Conservation (phyloP, 2,329 filamentous ascomycete genomes). For the Trematosphaeria pertusa region DNA sequence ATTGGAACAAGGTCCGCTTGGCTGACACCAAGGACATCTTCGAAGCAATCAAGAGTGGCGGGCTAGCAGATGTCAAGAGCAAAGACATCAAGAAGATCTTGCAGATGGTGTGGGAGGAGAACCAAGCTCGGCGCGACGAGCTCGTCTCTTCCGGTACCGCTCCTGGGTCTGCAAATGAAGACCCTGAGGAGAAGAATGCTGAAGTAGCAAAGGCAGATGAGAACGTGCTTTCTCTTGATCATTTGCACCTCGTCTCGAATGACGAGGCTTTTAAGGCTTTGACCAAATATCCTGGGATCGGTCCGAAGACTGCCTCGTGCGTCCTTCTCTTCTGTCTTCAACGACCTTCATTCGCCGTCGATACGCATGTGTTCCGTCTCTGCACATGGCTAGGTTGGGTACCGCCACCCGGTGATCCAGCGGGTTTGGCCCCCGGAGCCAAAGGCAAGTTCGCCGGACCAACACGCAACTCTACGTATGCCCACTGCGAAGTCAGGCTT, state of each 20-base stretch:
- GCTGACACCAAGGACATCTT: constrained; percentile 68
- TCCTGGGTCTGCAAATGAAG: constrained; percentile 54
- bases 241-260: constrained; percentile 62
- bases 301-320: constrained; percentile 71
- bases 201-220: constrained; percentile 65
- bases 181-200: constrained; percentile 59
- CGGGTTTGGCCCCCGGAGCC: constrained; percentile 36
- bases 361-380: constrained; percentile 71
- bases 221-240: constrained; percentile 69
- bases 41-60: constrained; percentile 73
- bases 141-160: constrained; percentile 49
- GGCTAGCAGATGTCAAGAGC: constrained; percentile 73
- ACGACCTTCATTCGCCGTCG: constrained; percentile 68
- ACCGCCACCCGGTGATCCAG: constrained; percentile 51
- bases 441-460: constrained; percentile 54
- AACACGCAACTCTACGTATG: constrained; percentile 61
- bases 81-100: constrained; percentile 76
- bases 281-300: constrained; percentile 67
- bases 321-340: constrained; percentile 70
- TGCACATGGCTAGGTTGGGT: constrained; percentile 69
- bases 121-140: constrained; percentile 62
- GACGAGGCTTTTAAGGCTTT: constrained; percentile 65
- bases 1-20: constrained; percentile 74
- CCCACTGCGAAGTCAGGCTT: constrained; percentile 66
- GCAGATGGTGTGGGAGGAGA: constrained; percentile 74